A percentile compares a stretch with the other conserved stretches of the same genome.
These are phyloP conservation scores for Luvunga scandens DNA, from an alignment of 345 rosid species.

Conservation along the genomic window DNA sequence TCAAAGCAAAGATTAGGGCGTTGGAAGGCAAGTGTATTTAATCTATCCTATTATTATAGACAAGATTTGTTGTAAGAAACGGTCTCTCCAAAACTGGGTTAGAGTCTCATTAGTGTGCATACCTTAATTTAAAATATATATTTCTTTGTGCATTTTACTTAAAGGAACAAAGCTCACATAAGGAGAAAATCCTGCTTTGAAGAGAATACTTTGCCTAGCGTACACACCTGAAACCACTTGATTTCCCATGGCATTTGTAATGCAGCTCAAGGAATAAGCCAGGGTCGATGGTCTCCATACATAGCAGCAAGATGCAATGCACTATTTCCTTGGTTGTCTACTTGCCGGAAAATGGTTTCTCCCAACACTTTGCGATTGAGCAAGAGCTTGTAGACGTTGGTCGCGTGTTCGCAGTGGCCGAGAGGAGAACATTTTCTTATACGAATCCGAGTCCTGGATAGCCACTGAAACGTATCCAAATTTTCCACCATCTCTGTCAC, in stretches of 20 bases:
- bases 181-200: too few relatives aligned
- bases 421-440: conserved; percentile 17
- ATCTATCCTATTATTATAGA: too few relatives aligned
- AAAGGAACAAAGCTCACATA: too few relatives aligned
- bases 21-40: too few relatives aligned
- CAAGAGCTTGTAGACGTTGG: conserved; percentile 4
- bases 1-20: too few relatives aligned
- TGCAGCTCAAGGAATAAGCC: conserved; percentile 23
- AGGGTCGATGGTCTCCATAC: conserved; percentile 6
- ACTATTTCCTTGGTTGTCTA: conserved; percentile 21
- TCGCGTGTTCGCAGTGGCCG: conserved; percentile 25
- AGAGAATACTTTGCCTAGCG: too few relatives aligned
- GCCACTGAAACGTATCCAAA: conserved; percentile 9
- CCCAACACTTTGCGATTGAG: not conserved
- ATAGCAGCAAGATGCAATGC: conserved; percentile 27
- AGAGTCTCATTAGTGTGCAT: too few relatives aligned
- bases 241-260: conserved; percentile 33
- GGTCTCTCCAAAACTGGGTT: too few relatives aligned
- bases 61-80: too few relatives aligned
- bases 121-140: too few relatives aligned
- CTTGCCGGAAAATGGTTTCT: conserved; percentile 12
- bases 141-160: too few relatives aligned
- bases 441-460: conserved; percentile 6
- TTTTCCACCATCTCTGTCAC: conserved; percentile 18
- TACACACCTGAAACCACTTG: conserved; percentile 24